phyloP scores from a whole-genome alignment of 306 rosid genomes.

The Purshia tridentata region DNA sequence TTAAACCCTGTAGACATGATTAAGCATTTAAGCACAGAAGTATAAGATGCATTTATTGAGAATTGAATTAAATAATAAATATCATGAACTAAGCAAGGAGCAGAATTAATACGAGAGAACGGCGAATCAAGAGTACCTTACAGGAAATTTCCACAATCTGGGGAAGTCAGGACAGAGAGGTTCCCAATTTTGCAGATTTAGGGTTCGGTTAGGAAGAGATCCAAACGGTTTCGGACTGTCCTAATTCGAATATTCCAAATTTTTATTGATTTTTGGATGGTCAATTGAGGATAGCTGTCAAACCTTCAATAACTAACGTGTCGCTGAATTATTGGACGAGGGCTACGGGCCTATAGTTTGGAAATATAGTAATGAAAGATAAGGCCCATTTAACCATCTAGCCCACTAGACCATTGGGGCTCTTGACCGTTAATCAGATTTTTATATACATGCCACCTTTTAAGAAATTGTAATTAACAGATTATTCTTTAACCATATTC shows the following conservation, averaged over 20 bases:
- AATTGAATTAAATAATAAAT: neutral
- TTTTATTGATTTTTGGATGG: neutral
- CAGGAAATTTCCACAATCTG: neutral
- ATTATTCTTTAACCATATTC: too few species aligned
- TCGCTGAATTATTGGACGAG: neutral
- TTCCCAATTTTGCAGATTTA: neutral
- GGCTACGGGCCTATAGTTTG: neutral
- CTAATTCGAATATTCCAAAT: slow-evolving; percentile 43
- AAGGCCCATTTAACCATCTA: neutral
- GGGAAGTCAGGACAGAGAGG: neutral
- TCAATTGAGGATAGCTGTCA: too few species aligned
- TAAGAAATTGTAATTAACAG: too few species aligned
- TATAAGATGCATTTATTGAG: neutral
- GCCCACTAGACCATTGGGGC: too few species aligned
- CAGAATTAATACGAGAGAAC: neutral
- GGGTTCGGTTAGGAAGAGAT: slow-evolving; percentile 16
- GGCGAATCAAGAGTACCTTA: neutral
- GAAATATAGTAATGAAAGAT: neutral
- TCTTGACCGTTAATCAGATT: neutral
- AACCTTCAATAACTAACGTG: neutral
- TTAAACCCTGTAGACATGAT: neutral
- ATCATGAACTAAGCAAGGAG: neutral
- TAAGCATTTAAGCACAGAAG: neutral
- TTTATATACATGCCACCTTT: too few species aligned
- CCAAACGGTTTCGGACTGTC: slow-evolving; percentile 14